Percentiles rank a stretch among this genome's conserved stretches.
These are phyloP conservation scores for Apiotrichum akiyoshidainum DNA, from an alignment of 1,284 basidiomycete species.

Conservation along the genomic window DNA sequence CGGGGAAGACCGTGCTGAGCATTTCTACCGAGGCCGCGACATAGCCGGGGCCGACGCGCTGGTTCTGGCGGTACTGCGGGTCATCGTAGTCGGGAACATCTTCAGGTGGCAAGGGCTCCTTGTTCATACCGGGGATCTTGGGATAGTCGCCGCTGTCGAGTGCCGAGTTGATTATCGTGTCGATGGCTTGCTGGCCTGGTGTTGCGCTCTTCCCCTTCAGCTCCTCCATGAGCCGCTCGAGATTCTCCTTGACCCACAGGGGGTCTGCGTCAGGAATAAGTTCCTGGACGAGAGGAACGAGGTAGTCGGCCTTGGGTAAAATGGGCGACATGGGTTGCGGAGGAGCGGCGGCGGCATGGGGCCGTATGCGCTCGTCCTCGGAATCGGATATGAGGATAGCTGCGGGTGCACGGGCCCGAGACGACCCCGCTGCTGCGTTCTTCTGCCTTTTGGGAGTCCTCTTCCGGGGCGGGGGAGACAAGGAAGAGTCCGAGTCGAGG, in stretches of 20 bases:
- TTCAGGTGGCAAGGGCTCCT: conserved; percentile 1
- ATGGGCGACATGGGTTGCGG: neutral
- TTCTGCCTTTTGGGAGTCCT: too few relatives aligned
- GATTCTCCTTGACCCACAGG: conserved; percentile 22
- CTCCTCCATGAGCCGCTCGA: conserved; percentile 6
- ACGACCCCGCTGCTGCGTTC: neutral
- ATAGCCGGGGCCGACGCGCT: conserved; percentile 5
- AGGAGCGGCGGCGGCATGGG: neutral
- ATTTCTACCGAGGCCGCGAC: neutral
- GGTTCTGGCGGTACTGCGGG: conserved; percentile 19
- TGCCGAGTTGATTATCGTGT: conserved; percentile 27
- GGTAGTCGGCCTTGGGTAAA: conserved; percentile 18
- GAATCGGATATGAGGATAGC: neutral
- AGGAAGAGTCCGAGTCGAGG: too few relatives aligned
- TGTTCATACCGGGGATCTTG: conserved; percentile 9
- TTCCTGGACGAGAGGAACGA: conserved; percentile 35
- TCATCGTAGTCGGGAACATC: conserved; percentile 20
- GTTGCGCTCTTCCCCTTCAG: conserved; percentile 11
- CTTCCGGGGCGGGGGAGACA: too few relatives aligned
- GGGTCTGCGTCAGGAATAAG: conserved; percentile 41
- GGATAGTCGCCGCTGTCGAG: conserved; percentile 40
- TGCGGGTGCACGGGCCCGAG: neutral
- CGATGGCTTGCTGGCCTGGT: conserved; percentile 16
- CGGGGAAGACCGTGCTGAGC: conserved; percentile 8
- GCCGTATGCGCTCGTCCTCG: neutral